Conservation (phyloP, 1,284 basidiomycete genomes). For the Ustilago trichophora region DNA sequence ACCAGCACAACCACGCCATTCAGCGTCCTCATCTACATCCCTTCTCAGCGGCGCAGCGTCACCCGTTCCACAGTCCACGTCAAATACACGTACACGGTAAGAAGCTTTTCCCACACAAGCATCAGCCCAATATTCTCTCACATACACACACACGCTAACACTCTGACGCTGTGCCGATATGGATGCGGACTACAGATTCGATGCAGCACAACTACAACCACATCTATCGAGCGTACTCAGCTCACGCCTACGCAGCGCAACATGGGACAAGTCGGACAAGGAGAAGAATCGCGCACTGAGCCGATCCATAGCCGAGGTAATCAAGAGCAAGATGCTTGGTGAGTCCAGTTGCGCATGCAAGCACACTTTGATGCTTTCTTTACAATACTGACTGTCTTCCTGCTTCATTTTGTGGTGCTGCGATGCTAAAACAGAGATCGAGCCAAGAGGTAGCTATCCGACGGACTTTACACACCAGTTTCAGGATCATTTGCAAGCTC, state of each 20-base stretch:
- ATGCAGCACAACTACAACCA: conserved; percentile 26
- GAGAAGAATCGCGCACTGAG: conserved; percentile 39
- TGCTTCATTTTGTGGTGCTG: too few species aligned
- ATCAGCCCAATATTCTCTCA: too few species aligned
- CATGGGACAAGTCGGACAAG: conserved; percentile 50
- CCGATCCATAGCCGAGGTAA: conserved; percentile 34
- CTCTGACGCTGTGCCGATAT: too few species aligned
- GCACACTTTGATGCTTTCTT: too few species aligned
- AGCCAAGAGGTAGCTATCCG: conserved; percentile 42
- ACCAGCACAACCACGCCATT: conserved; percentile 10
- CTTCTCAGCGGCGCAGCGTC: conserved; percentile 13
- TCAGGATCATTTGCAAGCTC: too few species aligned
- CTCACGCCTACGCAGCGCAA: conserved; percentile 17
- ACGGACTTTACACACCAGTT: too few species aligned
- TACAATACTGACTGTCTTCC: too few species aligned
- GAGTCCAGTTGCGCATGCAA: too few species aligned
- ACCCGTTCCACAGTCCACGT: conserved; percentile 3
- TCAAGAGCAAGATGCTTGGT: conserved; percentile 54
- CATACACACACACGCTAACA: too few species aligned
- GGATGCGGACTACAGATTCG: too few species aligned
- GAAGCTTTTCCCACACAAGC: too few species aligned
- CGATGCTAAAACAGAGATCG: conserved; percentile 39
- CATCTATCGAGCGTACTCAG: conserved; percentile 23
- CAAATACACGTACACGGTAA: conserved; percentile 21
- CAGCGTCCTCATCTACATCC: conserved; percentile 6